Conservation (phyloP, 345 rosid species). For the Euphorbia pulcherrima region DNA sequence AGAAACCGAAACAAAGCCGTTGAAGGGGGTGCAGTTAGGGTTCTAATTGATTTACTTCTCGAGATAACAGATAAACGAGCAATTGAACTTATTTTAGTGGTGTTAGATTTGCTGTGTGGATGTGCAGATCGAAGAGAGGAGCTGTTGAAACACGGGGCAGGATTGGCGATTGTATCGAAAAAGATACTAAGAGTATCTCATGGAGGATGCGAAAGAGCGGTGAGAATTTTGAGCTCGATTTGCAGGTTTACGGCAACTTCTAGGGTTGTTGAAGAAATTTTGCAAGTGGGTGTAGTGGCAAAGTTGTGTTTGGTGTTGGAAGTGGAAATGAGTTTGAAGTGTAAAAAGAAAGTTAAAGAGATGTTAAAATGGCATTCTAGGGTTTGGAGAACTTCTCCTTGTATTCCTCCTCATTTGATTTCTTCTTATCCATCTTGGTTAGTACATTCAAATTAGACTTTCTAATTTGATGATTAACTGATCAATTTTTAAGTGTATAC, state of each 20-base stretch:
- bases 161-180: conserved; percentile 58
- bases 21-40: conserved; percentile 49
- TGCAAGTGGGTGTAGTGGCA: conserved; percentile 52
- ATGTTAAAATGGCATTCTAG: conserved; percentile 49
- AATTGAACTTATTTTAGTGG: conserved; percentile 41
- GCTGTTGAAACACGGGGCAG: conserved; percentile 51
- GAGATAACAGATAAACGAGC: conserved; percentile 47
- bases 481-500: no score
- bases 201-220: conserved; percentile 43
- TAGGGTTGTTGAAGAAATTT: conserved; percentile 54
- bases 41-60: conserved; percentile 61
- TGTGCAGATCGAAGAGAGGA: conserved; percentile 62
- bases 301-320: conserved; percentile 55
- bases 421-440: conserved; percentile 38
- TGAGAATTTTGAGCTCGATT: conserved; percentile 44
- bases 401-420: conserved; percentile 46
- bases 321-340: conserved; percentile 36
- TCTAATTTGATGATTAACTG: no score
- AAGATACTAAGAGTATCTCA: conserved; percentile 56
- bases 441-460: background rate
- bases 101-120: conserved; percentile 44
- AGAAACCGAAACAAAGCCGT: conserved; percentile 66
- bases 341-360: conserved; percentile 46
- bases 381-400: conserved; percentile 48
- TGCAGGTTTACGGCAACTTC: conserved; percentile 42